Evolutionary conservation across 495 filamentous ascomycete genomes (phyloP).

Genomic region (Aspergillus mulundensis): DNA sequence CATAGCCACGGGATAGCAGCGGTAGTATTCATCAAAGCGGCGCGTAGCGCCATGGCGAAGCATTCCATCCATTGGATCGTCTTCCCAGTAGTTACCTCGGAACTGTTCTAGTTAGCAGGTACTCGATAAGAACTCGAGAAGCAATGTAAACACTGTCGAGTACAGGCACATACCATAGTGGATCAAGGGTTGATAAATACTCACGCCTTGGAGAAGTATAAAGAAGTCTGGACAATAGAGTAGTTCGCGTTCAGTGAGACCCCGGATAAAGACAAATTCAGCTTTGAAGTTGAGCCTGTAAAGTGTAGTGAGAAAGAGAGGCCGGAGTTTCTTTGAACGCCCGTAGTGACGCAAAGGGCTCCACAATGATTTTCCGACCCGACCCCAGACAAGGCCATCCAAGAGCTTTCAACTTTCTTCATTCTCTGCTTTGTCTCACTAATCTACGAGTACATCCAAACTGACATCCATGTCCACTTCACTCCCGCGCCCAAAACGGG

Average conservation of each 20-base stretch:
- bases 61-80: slow-evolving; percentile 55
- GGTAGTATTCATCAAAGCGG: slow-evolving; percentile 96
- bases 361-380: slow-evolving; percentile 46
- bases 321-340: slow-evolving; percentile 16
- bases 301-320: slow-evolving; percentile 5
- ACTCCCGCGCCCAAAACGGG: slow-evolving; percentile 73
- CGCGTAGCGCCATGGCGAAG: slow-evolving; percentile 42
- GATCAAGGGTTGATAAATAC: neutral
- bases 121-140: neutral
- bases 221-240: too few species aligned
- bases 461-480: slow-evolving; percentile 67
- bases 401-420: neutral
- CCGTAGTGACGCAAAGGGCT: slow-evolving; percentile 42
- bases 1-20: slow-evolving; percentile 93
- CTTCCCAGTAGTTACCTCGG: slow-evolving; percentile 51
- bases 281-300: neutral
- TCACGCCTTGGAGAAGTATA: too few species aligned
- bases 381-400: slow-evolving; percentile 32
- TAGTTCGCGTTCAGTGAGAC: neutral
- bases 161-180: slow-evolving; percentile 25
- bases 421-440: too few species aligned
- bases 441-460: too few species aligned
- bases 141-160: neutral
- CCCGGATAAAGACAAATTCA: neutral
- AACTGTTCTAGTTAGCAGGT: slow-evolving; percentile 39